These are phyloP conservation scores for Nicotiana obtusifolia DNA, from an alignment of 257 asterid species.

Conservation along the genomic window DNA sequence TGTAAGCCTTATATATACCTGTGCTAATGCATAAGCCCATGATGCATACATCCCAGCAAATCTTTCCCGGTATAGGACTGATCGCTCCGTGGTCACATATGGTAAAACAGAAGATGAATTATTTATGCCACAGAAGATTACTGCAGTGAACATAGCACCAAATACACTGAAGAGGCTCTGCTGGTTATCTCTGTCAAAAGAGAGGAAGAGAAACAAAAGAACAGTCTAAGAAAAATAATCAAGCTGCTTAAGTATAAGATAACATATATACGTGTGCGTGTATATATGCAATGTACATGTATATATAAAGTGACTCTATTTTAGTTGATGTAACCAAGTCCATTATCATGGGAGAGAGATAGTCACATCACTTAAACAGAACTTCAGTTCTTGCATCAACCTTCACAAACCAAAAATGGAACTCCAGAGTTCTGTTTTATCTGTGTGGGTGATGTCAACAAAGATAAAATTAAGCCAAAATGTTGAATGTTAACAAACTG, in stretches of 20 bases:
- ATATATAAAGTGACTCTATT: neutral
- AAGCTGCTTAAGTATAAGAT: neutral
- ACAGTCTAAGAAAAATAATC: neutral
- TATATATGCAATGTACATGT: neutral
- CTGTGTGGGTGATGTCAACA: neutral
- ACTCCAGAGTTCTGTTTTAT: neutral
- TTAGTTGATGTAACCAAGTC: neutral
- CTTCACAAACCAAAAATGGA: neutral
- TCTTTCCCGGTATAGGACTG: conserved; percentile 40
- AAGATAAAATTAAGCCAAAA: neutral
- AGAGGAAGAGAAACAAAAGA: neutral
- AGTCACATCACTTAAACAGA: neutral
- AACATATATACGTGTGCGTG: too few species aligned
- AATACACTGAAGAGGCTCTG: conserved; percentile 40
- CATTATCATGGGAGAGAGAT: neutral
- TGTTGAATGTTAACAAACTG: neutral
- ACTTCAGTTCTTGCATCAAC: neutral
- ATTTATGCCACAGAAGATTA: conserved; percentile 40
- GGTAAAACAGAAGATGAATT: conserved; percentile 37
- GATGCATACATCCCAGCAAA: conserved; percentile 48
- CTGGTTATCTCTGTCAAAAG: conserved; percentile 33
- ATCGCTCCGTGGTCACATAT: conserved; percentile 37
- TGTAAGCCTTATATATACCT: conserved; percentile 21
- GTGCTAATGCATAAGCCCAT: conserved; percentile 46
- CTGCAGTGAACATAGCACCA: conserved; percentile 34